Evolutionary conservation across 78 protist genomes (phyloP), one percentile per base, ranked within the genome.

Genomic region (Tieghemostelium lacteum): DNA sequence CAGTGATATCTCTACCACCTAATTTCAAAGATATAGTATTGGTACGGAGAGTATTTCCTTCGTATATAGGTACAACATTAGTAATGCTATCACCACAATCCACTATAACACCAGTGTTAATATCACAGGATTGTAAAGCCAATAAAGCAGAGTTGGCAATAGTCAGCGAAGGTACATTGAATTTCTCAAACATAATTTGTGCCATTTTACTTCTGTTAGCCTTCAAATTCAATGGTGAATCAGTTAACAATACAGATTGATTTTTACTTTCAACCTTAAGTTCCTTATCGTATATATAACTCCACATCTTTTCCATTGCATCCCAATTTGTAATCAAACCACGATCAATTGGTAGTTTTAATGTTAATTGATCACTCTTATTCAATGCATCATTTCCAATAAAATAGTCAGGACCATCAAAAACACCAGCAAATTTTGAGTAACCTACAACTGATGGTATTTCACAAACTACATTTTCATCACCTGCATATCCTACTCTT

Each of bases 1-100:
- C 96, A n/a, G 99, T 97, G 22, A 97, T 74, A 28, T 95, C 98
- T 60, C 94, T 89, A 8, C 99, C 99, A 54, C 97, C 99, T 20
- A 97, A 54, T 61, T 97, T 96, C 26, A 97, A 77, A 37, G 97
- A 96, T 36, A 57, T 86, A 69, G 97, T 87, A 76, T 96, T 95
- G 95, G 36, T 95, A 69, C 86, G 94, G 95, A 52, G 98, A 39
- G 64, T 61, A 28, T 64, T 65, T 28, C 88, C 88, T 40, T 80
- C 75, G 69, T 65, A 80, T 34, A 80, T 80, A 24, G 88, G 74
- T 1, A 42, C 63, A 29, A 63, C 33, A 60, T 72, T 40, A 26
- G 63, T 49, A 14, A 54, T 60, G 34, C 75, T 40, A 6, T 45
- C 52, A 45, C 52, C 52, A 45, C n/a, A 45, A 45, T 10, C 6